Percentiles rank a stretch among this genome's conserved stretches.
Evolutionary conservation across 257 asterid genomes (phyloP).

Genomic region (Solanum pinnatisectum): DNA sequence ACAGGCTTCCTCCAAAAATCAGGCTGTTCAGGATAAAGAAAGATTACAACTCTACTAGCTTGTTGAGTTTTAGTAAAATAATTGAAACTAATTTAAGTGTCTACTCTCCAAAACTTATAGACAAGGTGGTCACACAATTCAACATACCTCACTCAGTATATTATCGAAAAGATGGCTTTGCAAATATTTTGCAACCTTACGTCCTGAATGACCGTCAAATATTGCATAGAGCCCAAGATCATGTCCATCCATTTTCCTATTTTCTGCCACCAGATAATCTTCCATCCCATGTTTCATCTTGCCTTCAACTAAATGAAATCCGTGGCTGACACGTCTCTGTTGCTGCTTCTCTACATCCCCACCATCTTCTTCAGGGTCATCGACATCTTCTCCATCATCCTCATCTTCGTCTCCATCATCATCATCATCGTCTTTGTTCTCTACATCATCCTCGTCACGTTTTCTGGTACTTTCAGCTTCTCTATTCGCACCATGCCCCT

Average conservation of each 20-base stretch:
- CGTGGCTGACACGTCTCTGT: constrained; percentile 15
- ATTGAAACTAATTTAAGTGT: background rate
- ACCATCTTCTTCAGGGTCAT: background rate
- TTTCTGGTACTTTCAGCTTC: background rate
- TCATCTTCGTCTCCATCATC: background rate
- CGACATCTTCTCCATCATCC: background rate
- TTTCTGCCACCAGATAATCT: constrained; percentile 26
- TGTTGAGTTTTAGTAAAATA: background rate
- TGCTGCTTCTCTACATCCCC: background rate
- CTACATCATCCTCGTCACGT: background rate
- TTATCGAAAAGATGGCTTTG: constrained; percentile 27
- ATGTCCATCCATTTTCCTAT: constrained; percentile 11
- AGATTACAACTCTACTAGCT: background rate
- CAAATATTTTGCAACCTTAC: constrained; percentile 35
- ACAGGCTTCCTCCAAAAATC: constrained; percentile 32
- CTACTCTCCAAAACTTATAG: background rate
- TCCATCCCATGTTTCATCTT: constrained; percentile 47
- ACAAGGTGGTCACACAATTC: background rate
- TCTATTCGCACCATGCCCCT: background rate
- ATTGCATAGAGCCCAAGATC: constrained; percentile 38
- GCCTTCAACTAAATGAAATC: constrained; percentile 37
- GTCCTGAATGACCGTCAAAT: constrained; percentile 47
- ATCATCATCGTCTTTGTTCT: background rate
- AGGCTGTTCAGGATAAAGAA: constrained; percentile 4
- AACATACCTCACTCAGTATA: constrained; percentile 31